Evolutionary conservation across 768 basidiomycete species (phyloP), one percentile per base, ranked within the genome.

Genomic region (Clitopilus hobsonii): DNA sequence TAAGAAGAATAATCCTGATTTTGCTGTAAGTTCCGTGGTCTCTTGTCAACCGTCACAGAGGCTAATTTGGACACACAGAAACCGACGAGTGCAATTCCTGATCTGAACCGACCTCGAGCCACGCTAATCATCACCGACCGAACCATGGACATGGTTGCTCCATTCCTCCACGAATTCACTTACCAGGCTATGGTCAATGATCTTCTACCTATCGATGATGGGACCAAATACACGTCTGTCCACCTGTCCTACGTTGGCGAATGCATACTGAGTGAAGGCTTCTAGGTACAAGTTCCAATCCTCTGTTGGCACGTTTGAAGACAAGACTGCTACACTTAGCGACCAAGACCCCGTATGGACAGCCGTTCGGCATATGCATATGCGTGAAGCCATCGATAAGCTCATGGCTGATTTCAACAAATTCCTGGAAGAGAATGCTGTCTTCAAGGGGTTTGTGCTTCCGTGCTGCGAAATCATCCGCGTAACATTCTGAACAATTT

Each of bases 161-260:
- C 97, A 1, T 82, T 98, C 57, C 67, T 97, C 29, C 97, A 99
- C 67, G 97, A 98, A 65, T 99, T 99, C 66, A 98, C 96, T 20
- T 99, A 98, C 69, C 97, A 98, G 70, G 96, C 97, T 0, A 99
- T 99, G 97, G 89, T 89, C 49, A 94, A 94, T 62, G 97, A 99
- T 69, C 71, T 99, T 18, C 78, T 99, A 5, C 88, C 87, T 16
- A 91, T 99, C 51, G 82, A 93, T 54, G 85, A 92, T 57, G 96
- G 95, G 23, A 79, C 77, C 7, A 87, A 81, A 70, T 98, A 98
- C 70, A 85, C 82, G 94, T 96, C 60, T 54, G 92, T 77, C 16
- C 5, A 55, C 57, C 10, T 50, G 50, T 25, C 16, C 57, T 25
- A 13, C 36, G 29, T n/a, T 56, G 38, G 5, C 28, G 53, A 45